Percentiles rank a stretch among this genome's conserved stretches.
Evolutionary conservation across 495 filamentous ascomycete genomes (phyloP).

Genomic region (Trichoderma asperelloides): DNA sequence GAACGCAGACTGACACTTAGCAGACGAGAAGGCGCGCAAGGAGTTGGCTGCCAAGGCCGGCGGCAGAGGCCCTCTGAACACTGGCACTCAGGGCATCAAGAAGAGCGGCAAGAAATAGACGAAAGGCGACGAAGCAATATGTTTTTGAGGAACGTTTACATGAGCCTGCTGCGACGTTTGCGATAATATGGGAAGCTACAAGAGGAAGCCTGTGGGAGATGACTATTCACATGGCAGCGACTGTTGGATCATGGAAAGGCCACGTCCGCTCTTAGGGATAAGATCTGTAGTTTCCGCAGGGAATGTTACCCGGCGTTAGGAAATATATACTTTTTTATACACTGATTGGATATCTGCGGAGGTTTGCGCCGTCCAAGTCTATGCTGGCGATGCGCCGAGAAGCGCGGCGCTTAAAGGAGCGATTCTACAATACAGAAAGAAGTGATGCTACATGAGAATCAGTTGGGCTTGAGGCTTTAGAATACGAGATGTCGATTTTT

Average conservation of each 20-base stretch:
- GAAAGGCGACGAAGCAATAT: neutral
- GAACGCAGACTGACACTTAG: neutral
- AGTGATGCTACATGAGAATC: too few relatives aligned
- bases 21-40: conserved; percentile 72
- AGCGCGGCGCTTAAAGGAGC: too few relatives aligned
- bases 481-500: too few relatives aligned
- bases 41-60: conserved; percentile 57
- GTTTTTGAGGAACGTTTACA: neutral
- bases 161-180: neutral
- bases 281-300: neutral
- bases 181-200: neutral
- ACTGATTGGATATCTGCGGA: neutral
- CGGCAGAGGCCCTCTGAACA: conserved; percentile 55
- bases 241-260: neutral
- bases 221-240: neutral
- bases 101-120: conserved; percentile 80
- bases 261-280: neutral
- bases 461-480: too few relatives aligned
- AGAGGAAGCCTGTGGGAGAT: neutral
- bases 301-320: neutral
- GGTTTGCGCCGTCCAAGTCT: neutral
- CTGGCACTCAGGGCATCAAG: conserved; percentile 77
- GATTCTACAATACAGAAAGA: too few relatives aligned
- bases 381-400: too few relatives aligned
- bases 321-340: neutral